Base-by-base conservation (phyloP, 2,329 filamentous ascomycete species). In the Stachybotrys chlorohalonatus region DNA sequence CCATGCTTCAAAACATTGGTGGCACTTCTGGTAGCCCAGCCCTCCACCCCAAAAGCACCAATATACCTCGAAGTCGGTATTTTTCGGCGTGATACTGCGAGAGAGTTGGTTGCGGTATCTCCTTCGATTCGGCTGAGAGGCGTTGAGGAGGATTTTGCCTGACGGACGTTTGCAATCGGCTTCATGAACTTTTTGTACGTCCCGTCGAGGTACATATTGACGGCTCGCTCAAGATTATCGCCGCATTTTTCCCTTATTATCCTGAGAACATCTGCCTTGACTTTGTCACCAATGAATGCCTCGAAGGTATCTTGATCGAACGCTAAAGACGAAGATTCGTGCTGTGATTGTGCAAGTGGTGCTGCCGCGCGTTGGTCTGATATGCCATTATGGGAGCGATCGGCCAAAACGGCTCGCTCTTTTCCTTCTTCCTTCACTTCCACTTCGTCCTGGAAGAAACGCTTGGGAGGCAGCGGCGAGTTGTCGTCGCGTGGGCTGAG, bases 1-100 rank as follows among this genome's bases (percentile, higher is more conserved):
- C 89, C 90, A 63, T 95, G 88, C 60, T 84, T 87, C 31, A 99
- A 66, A 6, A 96, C 67, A 45, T 82, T 83, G 3, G 73, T 74
- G 0, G 93, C 93, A 68, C 90, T 96, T 62, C 86, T 84, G 4
- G 93, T 97, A 6, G 90, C 86, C 94, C 94, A 99, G 5, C 86
- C 94, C 53, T 87, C 90, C 5, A 89, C 91, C 8, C 94, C 94
- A 70, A 97, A 94, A 0, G 91, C 90, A 16, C 94, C 94, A 57
- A 97, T 82, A 63, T 97, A 99, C 64, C 94, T 73, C 39, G 65
- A 68, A 3, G 67, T 63, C 0, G 76, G 73, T 54, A 74, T 71
- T 5, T 57, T 62, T 30, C 58, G 60, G 42, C 58, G 55, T 31
- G 59, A 52, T 45, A 49, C 1, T 55, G 56, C 6, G 51, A 24